Evolutionary conservation across 345 rosid genomes (phyloP), one percentile per base, ranked within the genome.

Genomic region (Zanthoxylum bungeanum): DNA sequence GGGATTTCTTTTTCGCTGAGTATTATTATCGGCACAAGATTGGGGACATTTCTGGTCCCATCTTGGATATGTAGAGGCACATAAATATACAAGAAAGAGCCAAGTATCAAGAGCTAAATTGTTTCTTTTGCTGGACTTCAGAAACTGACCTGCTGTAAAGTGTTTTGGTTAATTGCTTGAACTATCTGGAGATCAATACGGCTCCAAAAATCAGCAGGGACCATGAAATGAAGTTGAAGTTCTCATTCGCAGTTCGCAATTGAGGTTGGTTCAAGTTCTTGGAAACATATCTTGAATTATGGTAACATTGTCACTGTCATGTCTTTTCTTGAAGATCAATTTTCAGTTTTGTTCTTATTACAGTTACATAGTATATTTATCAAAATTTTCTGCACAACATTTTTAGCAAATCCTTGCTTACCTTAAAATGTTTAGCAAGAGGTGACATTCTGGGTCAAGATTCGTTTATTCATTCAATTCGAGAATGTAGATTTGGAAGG

Each of bases 31-130:
- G 47, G 46, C 49, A 30, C n/a, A 42, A 72, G 71, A 61, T 42
- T 16, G 47, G 30, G 71, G 68, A 78, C 71, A 58, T n/a, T 6
- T 69, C 5, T 21, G 78, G 78, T 53, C 74, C 78, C 78, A 69
- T 50, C 73, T 60, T 66, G 74, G 72, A 49, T 24, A 28, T 25
- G 65, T 36, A 31, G 42, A 71, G 62, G 75, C 66, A 36, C 24
- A 58, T 31, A 67, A 58, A 56, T 47, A 66, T 16, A 51, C 17
- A 42, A 57, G 64, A 33, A 71, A 67, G 39, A 37, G 58, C 76
- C 69, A 51, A 31, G 9, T 22, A 19, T 33, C 68, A 33, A 57
- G 52, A n/a, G 58, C n/a, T 10, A 25, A 52, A 16, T 31, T 68
- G 63, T 64, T 14, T 56, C 42, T 37, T 61, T 46, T 4, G 25